Base-by-base conservation (phyloP, 331 rosid species). In the Acacia concinna region DNA sequence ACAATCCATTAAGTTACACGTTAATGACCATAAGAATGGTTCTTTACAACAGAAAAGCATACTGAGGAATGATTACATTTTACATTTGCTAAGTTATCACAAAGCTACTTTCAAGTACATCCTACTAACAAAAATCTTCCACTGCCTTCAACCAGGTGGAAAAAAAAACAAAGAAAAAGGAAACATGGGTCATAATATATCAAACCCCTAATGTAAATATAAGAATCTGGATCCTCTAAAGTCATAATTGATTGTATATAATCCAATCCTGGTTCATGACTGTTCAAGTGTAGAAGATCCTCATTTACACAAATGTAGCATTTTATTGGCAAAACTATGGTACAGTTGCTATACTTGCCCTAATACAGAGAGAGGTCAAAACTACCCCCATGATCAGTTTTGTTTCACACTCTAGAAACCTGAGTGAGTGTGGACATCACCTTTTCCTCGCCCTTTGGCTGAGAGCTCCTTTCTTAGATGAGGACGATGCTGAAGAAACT, bases 401-500 rank as follows among this genome's bases (percentile, higher is more conserved):
- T 66, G 40, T 80, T 28, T 79, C 54, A 74, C 78, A 71, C 54
- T 73, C 69, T 68, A 28, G 34, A 63, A n/a, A n/a, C n/a, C n/a
- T n/a, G n/a, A n/a, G n/a, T n/a, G n/a, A n/a, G n/a, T n/a, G n/a
- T n/a, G 71, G 65, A 71, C 41, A 77, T 75, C 68, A 81, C 74
- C 69, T 90, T 81, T 78, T 90, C 77, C 94, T 90, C 34, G 31
- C 78, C 84, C 74, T 90, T 68, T 74, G 82, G 79, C 78, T 71
- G 34, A 47, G 79, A 67, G 65, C 78, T 76, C 72, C 84, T 75
- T 79, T 89, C 0, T 77, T 89, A 56, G 91, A 73, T 0, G 93
- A 82, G 2, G 87, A 74, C 21, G 93, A 88, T 17, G 94, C 86
- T 7, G 92, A 88, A 4, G 93, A 81, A 1, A 90, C 69, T 0